These are phyloP conservation scores for Nannochloropsis salina DNA, from an alignment of 108 stramenopile genomes.

Conservation along the genomic window DNA sequence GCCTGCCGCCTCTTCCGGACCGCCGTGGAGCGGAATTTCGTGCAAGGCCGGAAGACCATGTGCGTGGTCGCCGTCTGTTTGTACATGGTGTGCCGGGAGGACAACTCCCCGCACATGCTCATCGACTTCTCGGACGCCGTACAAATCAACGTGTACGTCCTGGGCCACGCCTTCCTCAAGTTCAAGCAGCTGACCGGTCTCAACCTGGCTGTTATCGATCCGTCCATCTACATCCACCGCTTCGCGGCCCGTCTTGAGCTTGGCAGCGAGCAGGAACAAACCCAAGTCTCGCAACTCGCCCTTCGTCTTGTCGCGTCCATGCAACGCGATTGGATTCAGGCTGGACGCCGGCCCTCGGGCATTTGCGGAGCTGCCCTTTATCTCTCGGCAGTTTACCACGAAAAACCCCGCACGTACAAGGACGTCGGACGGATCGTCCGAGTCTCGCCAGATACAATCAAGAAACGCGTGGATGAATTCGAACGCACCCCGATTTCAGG, in stretches of 20 bases:
- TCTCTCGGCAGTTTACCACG: conserved; percentile 89
- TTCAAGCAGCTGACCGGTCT: conserved; percentile 81
- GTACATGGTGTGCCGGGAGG: conserved; percentile 94
- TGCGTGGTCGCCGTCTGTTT: conserved; percentile 94
- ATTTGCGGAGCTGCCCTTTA: conserved; percentile 92
- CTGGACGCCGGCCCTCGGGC: conserved; percentile 91
- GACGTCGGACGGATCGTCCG: conserved; percentile 78
- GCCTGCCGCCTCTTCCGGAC: conserved; percentile 82
- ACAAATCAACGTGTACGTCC: conserved; percentile 91
- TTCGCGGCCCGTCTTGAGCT: conserved; percentile 93
- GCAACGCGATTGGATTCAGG: conserved; percentile 97
- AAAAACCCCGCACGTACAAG: conserved; percentile 72
- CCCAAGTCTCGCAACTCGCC: conserved; percentile 30
- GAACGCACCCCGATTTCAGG: conserved; percentile 72
- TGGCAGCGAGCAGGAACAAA: conserved; percentile 63
- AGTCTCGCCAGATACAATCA: conserved; percentile 82
- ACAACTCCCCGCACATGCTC: conserved; percentile 92
- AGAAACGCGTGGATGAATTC: conserved; percentile 80
- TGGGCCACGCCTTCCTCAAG: conserved; percentile 93
- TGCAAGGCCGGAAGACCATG: conserved; percentile 74
- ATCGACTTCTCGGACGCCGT: conserved; percentile 96
- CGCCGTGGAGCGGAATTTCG: conserved; percentile 91
- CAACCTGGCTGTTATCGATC: conserved; percentile 88
- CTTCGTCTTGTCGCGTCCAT: conserved; percentile 84
- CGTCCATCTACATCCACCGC: conserved; percentile 94